Evolutionary conservation across 352 stramenopile genomes (phyloP), one percentile per base, ranked within the genome.

Genomic region (Pythium grandisporangium): DNA sequence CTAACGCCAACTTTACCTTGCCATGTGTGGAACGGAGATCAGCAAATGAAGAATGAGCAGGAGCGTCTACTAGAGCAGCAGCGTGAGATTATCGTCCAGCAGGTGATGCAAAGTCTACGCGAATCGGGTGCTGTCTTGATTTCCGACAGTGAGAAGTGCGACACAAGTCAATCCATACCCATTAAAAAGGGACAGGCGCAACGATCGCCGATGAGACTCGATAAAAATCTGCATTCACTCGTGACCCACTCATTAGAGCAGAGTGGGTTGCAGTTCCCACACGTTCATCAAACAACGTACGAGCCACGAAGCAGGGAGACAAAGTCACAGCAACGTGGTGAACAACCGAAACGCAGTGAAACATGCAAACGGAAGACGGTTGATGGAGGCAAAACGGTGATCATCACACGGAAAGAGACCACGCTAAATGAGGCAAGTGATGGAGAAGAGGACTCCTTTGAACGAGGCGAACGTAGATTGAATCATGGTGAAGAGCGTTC

Each of bases 231-330:
- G 21, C 64, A 75, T 22, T 58, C 55, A 0, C 53, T 85, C 2
- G 54, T 81, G 10, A 39, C 66, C 6, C 71, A 83, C 20, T 88
- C 75, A n/a, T 51, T 85, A 2, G 58, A 58, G 5, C 64, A 88
- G 23, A 77, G 63, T 27, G 71, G 69, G 17, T 44, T 88, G 4
- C 36, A 81, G 42, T 81, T 75, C 29, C 69, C 75, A 6, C 69
- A 85, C 25, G 71, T 85, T 2, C 54, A 63, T 20, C 48, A 30
- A 6, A 57, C 47, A n/a, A 23, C 32, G 24, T 35, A 47, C 22
- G 16, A 7, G n/a, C n/a, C n/a, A n/a, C n/a, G n/a, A n/a, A n/a
- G n/a, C n/a, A n/a, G n/a, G n/a, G n/a, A n/a, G n/a, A n/a, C n/a
- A n/a, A n/a, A n/a, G n/a, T n/a, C n/a, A n/a, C n/a, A n/a, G n/a